phyloP scores from a whole-genome alignment of 1,284 basidiomycete species.

The Ustilago tritici region DNA sequence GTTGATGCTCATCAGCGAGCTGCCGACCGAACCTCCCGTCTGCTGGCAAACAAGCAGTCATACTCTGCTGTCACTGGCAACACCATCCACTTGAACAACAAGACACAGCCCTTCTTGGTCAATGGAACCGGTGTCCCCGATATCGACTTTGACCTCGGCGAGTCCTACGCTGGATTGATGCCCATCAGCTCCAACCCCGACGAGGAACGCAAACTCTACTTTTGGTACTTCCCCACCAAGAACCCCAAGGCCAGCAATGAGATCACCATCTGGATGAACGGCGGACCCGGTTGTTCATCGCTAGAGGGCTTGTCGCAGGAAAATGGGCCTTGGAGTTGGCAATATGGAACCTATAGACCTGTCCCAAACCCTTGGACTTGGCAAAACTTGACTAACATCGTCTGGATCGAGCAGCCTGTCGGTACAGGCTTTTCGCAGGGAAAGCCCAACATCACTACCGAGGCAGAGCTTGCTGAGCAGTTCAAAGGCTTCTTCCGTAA shows the following conservation, averaged over 20 bases:
- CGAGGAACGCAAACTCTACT: constrained; percentile 75
- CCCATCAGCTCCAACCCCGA: constrained; percentile 44
- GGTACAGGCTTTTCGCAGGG: constrained; percentile 85
- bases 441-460: constrained; percentile 74
- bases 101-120: constrained; percentile 36
- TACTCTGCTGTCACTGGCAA: constrained; percentile 19
- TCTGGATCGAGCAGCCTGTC: constrained; percentile 86
- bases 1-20: constrained; percentile 31
- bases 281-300: constrained; percentile 78
- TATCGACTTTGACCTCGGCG: constrained; percentile 50
- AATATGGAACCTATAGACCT: constrained; percentile 76
- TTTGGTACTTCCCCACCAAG: constrained; percentile 87
- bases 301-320: constrained; percentile 83
- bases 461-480: constrained; percentile 68
- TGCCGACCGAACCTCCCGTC: constrained; percentile 22
- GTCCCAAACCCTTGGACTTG: constrained; percentile 80
- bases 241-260: constrained; percentile 79
- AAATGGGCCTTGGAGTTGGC: constrained; percentile 81
- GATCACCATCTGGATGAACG: constrained; percentile 76
- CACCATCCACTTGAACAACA: constrained; percentile 34
- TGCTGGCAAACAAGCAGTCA: constrained; percentile 21
- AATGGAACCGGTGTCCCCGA: constrained; percentile 51
- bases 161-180: constrained; percentile 59
- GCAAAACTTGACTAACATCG: constrained; percentile 80
- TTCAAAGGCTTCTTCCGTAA: constrained; percentile 67